Percentiles rank a stretch among this genome's conserved stretches.
These are phyloP conservation scores for Calonectria montana DNA, from an alignment of 2,329 filamentous ascomycete species.

Conservation along the genomic window DNA sequence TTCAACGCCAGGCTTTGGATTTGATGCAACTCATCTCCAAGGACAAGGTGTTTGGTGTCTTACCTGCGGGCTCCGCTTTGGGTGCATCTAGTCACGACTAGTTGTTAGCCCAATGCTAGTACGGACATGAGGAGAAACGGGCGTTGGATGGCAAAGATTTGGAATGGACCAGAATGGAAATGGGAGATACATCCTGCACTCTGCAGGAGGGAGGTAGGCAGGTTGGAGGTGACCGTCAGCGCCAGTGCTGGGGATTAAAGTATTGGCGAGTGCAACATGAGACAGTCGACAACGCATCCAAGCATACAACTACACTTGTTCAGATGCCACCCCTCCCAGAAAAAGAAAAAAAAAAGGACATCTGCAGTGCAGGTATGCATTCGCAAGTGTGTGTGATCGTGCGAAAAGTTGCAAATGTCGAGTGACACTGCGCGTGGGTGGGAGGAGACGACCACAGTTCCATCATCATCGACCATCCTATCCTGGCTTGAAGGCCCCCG, in stretches of 20 bases:
- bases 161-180: slow-evolving; percentile 1
- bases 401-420: background rate
- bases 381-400: background rate
- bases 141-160: slow-evolving; percentile 6
- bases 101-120: background rate
- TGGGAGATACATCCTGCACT: slow-evolving; percentile 4
- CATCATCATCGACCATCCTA: background rate
- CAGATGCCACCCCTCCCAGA: slow-evolving; percentile 3
- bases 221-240: background rate
- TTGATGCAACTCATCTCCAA: slow-evolving; percentile 25
- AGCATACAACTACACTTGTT: slow-evolving; percentile 8
- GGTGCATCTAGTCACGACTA: background rate
- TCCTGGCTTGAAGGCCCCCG: slow-evolving; percentile 1
- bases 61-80: background rate
- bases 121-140: background rate
- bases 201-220: background rate
- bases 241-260: background rate
- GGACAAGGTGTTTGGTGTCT: slow-evolving; percentile 11
- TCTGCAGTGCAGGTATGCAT: background rate
- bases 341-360: background rate
- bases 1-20: slow-evolving; percentile 13
- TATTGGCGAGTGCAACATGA: background rate
- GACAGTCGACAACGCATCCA: slow-evolving; percentile 10
- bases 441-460: background rate
- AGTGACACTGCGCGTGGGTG: background rate